Evolutionary conservation across 2,329 filamentous ascomycete genomes (phyloP).

Genomic region (Lasiodiplodia citricola): DNA sequence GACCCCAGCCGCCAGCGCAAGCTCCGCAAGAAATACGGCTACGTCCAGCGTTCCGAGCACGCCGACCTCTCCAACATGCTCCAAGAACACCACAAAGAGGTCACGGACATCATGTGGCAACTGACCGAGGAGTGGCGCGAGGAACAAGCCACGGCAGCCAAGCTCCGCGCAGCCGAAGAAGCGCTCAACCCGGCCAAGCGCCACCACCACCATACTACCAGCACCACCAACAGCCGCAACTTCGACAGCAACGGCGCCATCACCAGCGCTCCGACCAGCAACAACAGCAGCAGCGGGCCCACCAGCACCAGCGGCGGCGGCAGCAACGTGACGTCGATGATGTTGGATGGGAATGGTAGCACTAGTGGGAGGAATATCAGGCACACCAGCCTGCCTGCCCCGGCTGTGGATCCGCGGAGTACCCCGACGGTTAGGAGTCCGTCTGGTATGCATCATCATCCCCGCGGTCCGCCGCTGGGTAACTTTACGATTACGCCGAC

Average conservation of each 20-base stretch:
- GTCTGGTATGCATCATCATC: neutral
- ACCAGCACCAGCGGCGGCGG: neutral
- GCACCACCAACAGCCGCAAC: neutral
- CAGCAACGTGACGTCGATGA: neutral
- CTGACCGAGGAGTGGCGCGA: slow-evolving; percentile 47
- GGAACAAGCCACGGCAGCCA: slow-evolving; percentile 8
- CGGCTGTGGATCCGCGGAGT: neutral
- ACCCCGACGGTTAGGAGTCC: slow-evolving; percentile 13
- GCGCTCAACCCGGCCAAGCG: neutral
- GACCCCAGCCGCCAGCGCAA: slow-evolving; percentile 64
- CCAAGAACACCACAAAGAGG: slow-evolving; percentile 55
- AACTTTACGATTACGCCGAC: slow-evolving; percentile 20
- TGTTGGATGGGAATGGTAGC: neutral
- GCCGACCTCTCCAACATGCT: slow-evolving; percentile 63
- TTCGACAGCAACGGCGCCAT: slow-evolving; percentile 3
- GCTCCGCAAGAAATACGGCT: slow-evolving; percentile 63
- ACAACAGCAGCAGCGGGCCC: neutral
- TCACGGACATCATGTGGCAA: slow-evolving; percentile 53
- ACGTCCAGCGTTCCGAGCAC: slow-evolving; percentile 53
- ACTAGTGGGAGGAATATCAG: neutral
- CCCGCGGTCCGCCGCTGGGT: slow-evolving; percentile 19
- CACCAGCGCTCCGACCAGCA: neutral
- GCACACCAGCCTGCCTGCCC: slow-evolving; percentile 3
- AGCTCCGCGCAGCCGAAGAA: neutral
- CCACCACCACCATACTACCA: neutral